Percentiles rank a stretch among this genome's conserved stretches.
phyloP scores from a whole-genome alignment of 345 rosid species.

The Heritiera fomes region DNA sequence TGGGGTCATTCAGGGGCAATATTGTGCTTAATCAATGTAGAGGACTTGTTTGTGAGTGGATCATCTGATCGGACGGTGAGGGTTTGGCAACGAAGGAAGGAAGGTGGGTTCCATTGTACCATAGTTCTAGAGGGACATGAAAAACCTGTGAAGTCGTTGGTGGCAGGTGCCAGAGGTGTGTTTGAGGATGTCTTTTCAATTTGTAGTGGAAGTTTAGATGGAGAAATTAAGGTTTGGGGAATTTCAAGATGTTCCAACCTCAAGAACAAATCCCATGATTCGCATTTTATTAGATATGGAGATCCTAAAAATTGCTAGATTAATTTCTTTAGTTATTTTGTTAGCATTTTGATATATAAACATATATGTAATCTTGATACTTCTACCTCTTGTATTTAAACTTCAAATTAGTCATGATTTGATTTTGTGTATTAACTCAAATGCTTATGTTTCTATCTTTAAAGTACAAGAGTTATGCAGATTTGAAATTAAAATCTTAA shows the following conservation, averaged over 20 bases:
- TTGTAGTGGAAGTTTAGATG: conserved; percentile 50
- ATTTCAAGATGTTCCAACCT: conserved; percentile 16
- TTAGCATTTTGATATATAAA: neutral
- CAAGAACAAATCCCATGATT: neutral
- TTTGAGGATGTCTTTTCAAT: conserved; percentile 25
- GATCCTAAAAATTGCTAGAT: neutral
- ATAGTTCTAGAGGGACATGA: conserved; percentile 44
- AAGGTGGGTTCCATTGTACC: conserved; percentile 34
- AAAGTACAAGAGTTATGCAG: too few relatives aligned
- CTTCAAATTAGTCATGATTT: neutral
- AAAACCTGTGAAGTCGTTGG: conserved; percentile 53
- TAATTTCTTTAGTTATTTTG: neutral
- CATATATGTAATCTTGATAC: too few relatives aligned
- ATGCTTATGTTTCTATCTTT: too few relatives aligned
- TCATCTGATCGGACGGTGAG: conserved; percentile 53
- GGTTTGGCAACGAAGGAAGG: conserved; percentile 39
- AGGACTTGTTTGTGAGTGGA: conserved; percentile 41
- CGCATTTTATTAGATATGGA: neutral
- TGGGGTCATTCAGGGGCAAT: conserved; percentile 45
- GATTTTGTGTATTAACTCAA: too few relatives aligned
- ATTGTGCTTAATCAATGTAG: conserved; percentile 39
- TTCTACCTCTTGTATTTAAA: too few relatives aligned
- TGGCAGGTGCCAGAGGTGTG: conserved; percentile 13
- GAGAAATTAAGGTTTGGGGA: conserved; percentile 52
- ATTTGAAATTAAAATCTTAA: too few relatives aligned